These are phyloP conservation scores for Knufia petricola DNA, from an alignment of 2,329 filamentous ascomycete genomes.

Conservation along the genomic window DNA sequence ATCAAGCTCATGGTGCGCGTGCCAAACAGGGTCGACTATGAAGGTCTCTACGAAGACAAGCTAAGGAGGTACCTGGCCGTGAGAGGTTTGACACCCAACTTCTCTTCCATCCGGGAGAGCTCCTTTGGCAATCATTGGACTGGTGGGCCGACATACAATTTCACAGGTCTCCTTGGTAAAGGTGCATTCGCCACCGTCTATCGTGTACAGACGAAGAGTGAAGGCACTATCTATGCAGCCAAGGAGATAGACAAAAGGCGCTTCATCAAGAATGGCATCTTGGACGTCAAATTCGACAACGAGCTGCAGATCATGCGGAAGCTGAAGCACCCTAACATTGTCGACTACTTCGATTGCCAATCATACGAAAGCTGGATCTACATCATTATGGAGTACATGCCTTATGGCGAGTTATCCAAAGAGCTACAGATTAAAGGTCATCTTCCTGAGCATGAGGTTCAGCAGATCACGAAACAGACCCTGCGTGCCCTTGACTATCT, in stretches of 20 bases:
- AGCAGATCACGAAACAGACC: conserved; percentile 58
- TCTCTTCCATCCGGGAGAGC: conserved; percentile 27
- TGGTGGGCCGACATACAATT: conserved; percentile 76
- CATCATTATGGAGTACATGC: conserved; percentile 94
- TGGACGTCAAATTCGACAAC: conserved; percentile 88
- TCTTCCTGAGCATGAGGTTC: conserved; percentile 60
- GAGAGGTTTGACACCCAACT: conserved; percentile 22
- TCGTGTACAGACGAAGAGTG: conserved; percentile 74
- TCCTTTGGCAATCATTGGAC: conserved; percentile 64
- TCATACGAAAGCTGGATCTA: conserved; percentile 74
- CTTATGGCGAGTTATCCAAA: conserved; percentile 70
- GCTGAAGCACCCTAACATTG: conserved; percentile 78
- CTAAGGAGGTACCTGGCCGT: conserved; percentile 55
- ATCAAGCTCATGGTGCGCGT: conserved; percentile 79
- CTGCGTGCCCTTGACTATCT: conserved; percentile 76
- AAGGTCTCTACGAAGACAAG: conserved; percentile 58
- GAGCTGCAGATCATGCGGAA: conserved; percentile 94
- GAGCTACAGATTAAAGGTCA: conserved; percentile 53
- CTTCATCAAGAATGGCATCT: conserved; percentile 83
- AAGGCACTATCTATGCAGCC: conserved; percentile 75
- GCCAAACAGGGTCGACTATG: conserved; percentile 62
- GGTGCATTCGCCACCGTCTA: conserved; percentile 94
- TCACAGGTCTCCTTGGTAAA: conserved; percentile 71
- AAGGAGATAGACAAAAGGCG: conserved; percentile 91
- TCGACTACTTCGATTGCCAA: conserved; percentile 80